phyloP scores from a whole-genome alignment of 768 basidiomycete species.

The Xerocomellus intermedius region DNA sequence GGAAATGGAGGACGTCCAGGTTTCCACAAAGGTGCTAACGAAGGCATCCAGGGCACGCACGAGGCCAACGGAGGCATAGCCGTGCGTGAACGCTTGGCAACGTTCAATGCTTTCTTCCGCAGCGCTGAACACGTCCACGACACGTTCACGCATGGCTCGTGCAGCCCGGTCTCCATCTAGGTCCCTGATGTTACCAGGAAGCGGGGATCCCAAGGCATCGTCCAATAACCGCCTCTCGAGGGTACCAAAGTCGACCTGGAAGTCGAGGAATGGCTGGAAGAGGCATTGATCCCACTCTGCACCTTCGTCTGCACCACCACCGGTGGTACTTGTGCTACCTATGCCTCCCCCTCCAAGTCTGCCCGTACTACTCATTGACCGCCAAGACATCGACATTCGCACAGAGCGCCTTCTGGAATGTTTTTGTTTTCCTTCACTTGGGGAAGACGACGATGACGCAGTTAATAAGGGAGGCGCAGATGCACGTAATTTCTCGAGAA shows the following conservation, averaged over 20 bases:
- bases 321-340: conserved; percentile 4
- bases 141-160: conserved; percentile 69
- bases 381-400: conserved; percentile 66
- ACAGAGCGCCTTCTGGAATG: conserved; percentile 54
- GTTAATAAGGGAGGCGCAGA: conserved; percentile 26
- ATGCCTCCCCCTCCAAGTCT: conserved; percentile 14
- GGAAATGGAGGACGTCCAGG: conserved; percentile 54
- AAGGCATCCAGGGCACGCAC: conserved; percentile 72
- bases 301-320: conserved; percentile 19
- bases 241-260: conserved; percentile 78
- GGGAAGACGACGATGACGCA: conserved; percentile 23
- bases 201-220: conserved; percentile 49
- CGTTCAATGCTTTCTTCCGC: conserved; percentile 80
- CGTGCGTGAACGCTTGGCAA: conserved; percentile 81
- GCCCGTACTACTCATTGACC: conserved; percentile 35
- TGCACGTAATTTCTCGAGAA: conserved; percentile 70
- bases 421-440: conserved; percentile 28
- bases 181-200: conserved; percentile 28
- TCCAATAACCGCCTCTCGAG: conserved; percentile 75
- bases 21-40: conserved; percentile 67
- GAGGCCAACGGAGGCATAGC: conserved; percentile 76
- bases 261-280: conserved; percentile 92
- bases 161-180: conserved; percentile 46
- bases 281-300: conserved; percentile 86
- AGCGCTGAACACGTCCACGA: conserved; percentile 68